Percentiles rank a stretch among this genome's conserved stretches.
phyloP scores from a whole-genome alignment of 768 basidiomycete species.

The Multifurca ochricompacta region DNA sequence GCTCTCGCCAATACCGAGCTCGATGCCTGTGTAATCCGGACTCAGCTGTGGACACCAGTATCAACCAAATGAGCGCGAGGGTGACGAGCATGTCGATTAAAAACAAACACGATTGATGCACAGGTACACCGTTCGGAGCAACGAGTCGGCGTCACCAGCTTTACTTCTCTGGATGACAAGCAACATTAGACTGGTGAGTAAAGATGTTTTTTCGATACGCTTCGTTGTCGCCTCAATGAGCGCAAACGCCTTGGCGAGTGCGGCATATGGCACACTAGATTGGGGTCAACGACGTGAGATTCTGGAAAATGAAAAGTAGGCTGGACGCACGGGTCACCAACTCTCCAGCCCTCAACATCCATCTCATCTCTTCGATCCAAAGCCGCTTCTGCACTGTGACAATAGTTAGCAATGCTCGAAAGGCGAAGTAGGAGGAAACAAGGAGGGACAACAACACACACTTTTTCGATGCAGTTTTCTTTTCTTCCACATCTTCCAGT shows the following conservation, averaged over 20 bases:
- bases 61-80: background rate
- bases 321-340: constrained; percentile 65
- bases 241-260: constrained; percentile 80
- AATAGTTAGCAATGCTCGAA: background rate
- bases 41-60: constrained; percentile 49
- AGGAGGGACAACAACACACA: constrained; percentile 27
- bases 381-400: constrained; percentile 57
- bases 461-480: constrained; percentile 59
- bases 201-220: constrained; percentile 83
- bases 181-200: constrained; percentile 82
- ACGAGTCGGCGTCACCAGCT: constrained; percentile 59
- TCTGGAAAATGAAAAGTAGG: background rate
- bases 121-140: constrained; percentile 87
- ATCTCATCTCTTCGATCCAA: constrained; percentile 55
- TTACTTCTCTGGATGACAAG: constrained; percentile 85
- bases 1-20: constrained; percentile 94
- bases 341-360: constrained; percentile 79
- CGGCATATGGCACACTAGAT: constrained; percentile 84
- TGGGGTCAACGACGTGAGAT: background rate
- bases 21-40: constrained; percentile 91
- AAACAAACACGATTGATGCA: constrained; percentile 87
- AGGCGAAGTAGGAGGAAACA: background rate
- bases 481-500: constrained; percentile 34
- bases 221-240: constrained; percentile 93
- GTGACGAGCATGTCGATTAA: background rate